A percentile compares a stretch with the other conserved stretches of the same genome.
These are phyloP conservation scores for Thielaviopsis populi DNA, from an alignment of 2,329 filamentous ascomycete genomes.

Conservation along the genomic window DNA sequence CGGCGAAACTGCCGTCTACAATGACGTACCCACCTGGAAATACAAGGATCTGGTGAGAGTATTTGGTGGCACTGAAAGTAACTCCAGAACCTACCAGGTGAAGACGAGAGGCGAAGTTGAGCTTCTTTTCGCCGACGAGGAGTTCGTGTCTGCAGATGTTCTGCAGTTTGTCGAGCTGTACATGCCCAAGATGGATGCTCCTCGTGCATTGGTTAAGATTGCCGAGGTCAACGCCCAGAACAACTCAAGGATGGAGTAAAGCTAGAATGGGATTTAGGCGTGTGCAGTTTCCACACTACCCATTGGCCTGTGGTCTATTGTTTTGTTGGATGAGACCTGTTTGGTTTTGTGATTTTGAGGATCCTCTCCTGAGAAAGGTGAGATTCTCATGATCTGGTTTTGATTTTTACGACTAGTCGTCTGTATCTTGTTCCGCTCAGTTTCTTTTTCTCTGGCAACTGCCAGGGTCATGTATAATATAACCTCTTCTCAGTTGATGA, in stretches of 20 bases:
- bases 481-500: too few relatives aligned
- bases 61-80: conserved; percentile 46
- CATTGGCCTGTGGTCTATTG: not conserved
- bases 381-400: not conserved
- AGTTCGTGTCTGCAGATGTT: conserved; percentile 42
- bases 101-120: conserved; percentile 56
- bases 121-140: conserved; percentile 44
- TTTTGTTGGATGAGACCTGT: not conserved
- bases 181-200: conserved; percentile 67
- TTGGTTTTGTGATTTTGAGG: not conserved
- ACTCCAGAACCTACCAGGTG: conserved; percentile 48
- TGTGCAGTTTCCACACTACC: not conserved
- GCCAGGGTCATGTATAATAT: not conserved
- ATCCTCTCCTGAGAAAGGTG: not conserved
- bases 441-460: not conserved
- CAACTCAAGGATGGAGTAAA: conserved; percentile 37
- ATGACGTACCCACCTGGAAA: conserved; percentile 64
- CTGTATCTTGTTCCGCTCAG: not conserved
- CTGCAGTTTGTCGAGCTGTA: conserved; percentile 67
- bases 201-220: conserved; percentile 51
- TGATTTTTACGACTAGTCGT: not conserved
- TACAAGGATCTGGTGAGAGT: conserved; percentile 52
- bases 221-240: conserved; percentile 54
- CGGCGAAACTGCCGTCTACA: conserved; percentile 64
- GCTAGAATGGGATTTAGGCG: not conserved